A percentile compares a stretch with the other conserved stretches of the same genome.
These are phyloP conservation scores for Triangularia verruculosa DNA, from an alignment of 2,329 filamentous ascomycete genomes.

Conservation along the genomic window DNA sequence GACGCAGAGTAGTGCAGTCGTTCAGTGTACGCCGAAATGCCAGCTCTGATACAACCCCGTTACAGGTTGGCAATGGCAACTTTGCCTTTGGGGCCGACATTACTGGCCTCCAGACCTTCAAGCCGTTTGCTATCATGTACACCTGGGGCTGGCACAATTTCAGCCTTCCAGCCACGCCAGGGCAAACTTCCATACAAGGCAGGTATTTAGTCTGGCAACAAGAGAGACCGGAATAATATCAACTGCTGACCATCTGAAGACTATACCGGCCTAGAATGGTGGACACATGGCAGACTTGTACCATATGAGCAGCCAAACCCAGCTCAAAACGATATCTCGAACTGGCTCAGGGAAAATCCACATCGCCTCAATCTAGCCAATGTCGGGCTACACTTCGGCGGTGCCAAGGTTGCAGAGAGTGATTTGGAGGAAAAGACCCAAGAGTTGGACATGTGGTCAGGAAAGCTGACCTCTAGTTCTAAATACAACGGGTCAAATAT, in stretches of 20 bases:
- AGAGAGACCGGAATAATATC: no score
- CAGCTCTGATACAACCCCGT: slow-evolving; percentile 48
- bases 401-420: slow-evolving; percentile 39
- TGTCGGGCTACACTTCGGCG: slow-evolving; percentile 46
- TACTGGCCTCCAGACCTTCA: slow-evolving; percentile 46
- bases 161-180: slow-evolving; percentile 40
- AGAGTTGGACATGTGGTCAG: slow-evolving; percentile 47
- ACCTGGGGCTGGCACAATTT: slow-evolving; percentile 52
- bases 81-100: slow-evolving; percentile 48
- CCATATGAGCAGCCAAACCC: slow-evolving; percentile 43
- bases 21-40: slow-evolving; percentile 49
- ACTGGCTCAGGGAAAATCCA: slow-evolving; percentile 47
- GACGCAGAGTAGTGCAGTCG: slow-evolving; percentile 35
- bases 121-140: slow-evolving; percentile 46
- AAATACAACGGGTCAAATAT: slow-evolving; percentile 39
- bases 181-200: slow-evolving; percentile 32
- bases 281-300: slow-evolving; percentile 41
- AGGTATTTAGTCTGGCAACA: slow-evolving; percentile 13
- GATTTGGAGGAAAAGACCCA: slow-evolving; percentile 41
- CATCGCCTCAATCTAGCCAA: slow-evolving; percentile 50
- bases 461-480: slow-evolving; percentile 44
- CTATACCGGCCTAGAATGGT: slow-evolving; percentile 43
- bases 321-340: slow-evolving; percentile 40
- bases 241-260: slow-evolving; percentile 28
- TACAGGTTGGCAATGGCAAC: slow-evolving; percentile 51